A percentile compares a stretch with the other conserved stretches of the same genome.
These are phyloP conservation scores for Graphiopsis chlorocephala DNA, from an alignment of 2,329 filamentous ascomycete genomes.

Conservation along the genomic window DNA sequence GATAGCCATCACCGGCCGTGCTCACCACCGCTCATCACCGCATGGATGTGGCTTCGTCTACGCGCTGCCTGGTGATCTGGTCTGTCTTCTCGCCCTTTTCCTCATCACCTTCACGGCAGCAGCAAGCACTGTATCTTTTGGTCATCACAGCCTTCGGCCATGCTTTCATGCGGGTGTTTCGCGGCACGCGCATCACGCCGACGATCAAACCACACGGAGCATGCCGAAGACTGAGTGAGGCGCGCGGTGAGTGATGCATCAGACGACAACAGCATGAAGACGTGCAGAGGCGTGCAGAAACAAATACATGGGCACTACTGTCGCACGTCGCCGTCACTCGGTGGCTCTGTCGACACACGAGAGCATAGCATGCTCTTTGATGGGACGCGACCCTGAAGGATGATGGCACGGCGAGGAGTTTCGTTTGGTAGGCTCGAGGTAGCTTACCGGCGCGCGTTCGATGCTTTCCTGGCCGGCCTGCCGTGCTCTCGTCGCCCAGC, in stretches of 20 bases:
- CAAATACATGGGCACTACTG: background rate
- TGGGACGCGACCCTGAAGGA: background rate
- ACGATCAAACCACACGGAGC: background rate
- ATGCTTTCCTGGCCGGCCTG: background rate
- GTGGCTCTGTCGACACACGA: background rate
- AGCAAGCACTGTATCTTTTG: background rate
- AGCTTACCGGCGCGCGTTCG: background rate
- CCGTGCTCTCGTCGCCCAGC: background rate
- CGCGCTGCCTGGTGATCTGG: background rate
- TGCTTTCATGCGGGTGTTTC: constrained; percentile 5
- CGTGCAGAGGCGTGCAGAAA: background rate
- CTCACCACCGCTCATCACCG: constrained; percentile 12
- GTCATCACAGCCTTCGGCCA: background rate
- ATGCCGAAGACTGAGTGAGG: background rate
- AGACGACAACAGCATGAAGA: background rate
- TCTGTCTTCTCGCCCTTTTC: background rate
- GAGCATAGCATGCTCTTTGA: background rate
- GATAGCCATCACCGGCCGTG: background rate
- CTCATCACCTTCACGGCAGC: background rate
- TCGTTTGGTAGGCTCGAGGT: background rate
- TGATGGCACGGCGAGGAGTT: background rate
- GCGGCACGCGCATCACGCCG: background rate
- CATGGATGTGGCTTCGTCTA: background rate
- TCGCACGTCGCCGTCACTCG: background rate
- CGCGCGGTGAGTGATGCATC: background rate